Percentiles rank a stretch among this genome's conserved stretches.
phyloP scores from a whole-genome alignment of 768 basidiomycete genomes.

The Leccinum pellstonianum region DNA sequence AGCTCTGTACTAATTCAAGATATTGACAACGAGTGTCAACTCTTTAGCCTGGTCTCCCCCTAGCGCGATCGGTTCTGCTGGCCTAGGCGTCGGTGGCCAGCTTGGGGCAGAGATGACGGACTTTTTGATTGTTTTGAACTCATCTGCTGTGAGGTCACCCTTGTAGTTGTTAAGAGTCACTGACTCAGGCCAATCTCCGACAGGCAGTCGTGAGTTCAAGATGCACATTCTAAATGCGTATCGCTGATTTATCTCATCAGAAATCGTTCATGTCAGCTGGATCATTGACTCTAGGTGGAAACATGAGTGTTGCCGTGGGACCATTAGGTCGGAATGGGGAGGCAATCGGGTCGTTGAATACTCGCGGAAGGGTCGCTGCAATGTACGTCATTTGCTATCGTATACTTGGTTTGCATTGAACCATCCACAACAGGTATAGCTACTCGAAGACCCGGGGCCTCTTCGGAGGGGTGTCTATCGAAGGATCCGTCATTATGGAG shows the following conservation, averaged over 20 bases:
- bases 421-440: constrained; percentile 59
- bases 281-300: constrained; percentile 86
- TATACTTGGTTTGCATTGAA: not conserved
- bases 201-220: constrained; percentile 60
- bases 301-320: constrained; percentile 85
- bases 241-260: constrained; percentile 35
- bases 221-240: not conserved
- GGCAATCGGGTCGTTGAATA: constrained; percentile 78
- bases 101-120: constrained; percentile 87
- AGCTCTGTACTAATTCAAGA: constrained; percentile 32
- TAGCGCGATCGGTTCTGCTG: constrained; percentile 91
- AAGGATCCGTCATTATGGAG: constrained; percentile 91
- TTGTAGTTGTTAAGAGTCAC: constrained; percentile 5
- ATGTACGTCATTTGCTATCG: constrained; percentile 54
- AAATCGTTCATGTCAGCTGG: constrained; percentile 94
- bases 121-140: constrained; percentile 87
- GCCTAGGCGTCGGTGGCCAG: constrained; percentile 84
- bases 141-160: constrained; percentile 55
- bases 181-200: constrained; percentile 1
- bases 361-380: constrained; percentile 85
- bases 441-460: constrained; percentile 92
- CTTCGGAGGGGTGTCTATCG: constrained; percentile 87
- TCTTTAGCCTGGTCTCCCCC: constrained; percentile 93
- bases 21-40: constrained; percentile 30
- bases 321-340: constrained; percentile 94